Evolutionary conservation across 2,329 filamentous ascomycete genomes (phyloP).

Genomic region (Penicillium hesseltinei): DNA sequence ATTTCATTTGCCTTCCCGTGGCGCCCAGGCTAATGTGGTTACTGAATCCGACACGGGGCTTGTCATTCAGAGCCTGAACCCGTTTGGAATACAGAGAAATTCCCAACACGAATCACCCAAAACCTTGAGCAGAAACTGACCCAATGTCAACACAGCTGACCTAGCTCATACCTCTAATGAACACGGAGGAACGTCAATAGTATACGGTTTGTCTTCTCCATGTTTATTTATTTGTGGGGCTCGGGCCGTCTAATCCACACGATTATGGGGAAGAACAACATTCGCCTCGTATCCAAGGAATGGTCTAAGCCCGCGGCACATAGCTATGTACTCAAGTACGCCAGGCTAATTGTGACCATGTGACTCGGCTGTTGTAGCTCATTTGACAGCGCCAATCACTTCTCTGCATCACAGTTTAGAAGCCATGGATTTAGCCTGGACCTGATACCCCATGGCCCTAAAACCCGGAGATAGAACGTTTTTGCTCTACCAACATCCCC

Average conservation of each 20-base stretch:
- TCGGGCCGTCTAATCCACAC: conserved; percentile 6
- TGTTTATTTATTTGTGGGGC: conserved; percentile 7
- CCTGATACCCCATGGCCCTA: neutral
- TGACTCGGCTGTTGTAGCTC: neutral
- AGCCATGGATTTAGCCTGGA: neutral
- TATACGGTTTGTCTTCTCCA: neutral
- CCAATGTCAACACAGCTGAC: neutral
- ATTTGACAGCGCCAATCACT: neutral
- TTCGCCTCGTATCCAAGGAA: neutral
- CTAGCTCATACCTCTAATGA: neutral
- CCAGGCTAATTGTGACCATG: neutral
- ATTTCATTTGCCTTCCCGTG: neutral
- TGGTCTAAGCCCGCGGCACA: neutral
- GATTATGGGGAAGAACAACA: neutral
- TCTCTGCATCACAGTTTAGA: neutral
- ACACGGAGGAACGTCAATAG: neutral
- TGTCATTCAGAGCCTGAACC: neutral
- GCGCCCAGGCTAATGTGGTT: neutral
- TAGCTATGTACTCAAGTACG: neutral
- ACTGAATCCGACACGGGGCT: conserved; percentile 10
- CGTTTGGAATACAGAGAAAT: neutral
- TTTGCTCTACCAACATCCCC: neutral
- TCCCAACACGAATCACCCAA: neutral
- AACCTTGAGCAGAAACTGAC: neutral
- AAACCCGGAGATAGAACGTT: neutral